Evolutionary conservation across 768 basidiomycete genomes (phyloP), one percentile per base, ranked within the genome.

Genomic region (Russula emetica): DNA sequence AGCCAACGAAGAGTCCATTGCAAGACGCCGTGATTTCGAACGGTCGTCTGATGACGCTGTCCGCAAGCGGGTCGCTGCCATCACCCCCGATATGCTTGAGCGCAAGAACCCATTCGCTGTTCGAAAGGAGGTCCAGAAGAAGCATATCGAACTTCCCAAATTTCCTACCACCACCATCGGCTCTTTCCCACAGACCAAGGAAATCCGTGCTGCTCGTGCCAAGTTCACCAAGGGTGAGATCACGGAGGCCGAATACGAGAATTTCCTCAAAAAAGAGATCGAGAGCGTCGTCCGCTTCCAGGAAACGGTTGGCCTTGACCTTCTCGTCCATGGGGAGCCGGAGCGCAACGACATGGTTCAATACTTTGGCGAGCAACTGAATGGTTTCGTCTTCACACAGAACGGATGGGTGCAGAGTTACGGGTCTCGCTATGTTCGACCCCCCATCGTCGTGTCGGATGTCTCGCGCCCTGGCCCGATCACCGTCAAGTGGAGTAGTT

Each of bases 341-440:
- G 96, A 99, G 82, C 86, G 96, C 72, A 98, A 98, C 76, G 96
- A 98, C 83, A 98, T 98, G 96, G 95, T 97, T 67, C 95, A 98
- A 80, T 99, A 99, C 86, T 99, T 98, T 70, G 97, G 97, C 69
- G 97, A 99, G 78, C 90, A 86, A 74, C 82, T 99, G 67, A 79
- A 84, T 56, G 97, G 97, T 69, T 98, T 99, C 74, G 92, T 91
- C 76, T 99, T 99, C 80, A 98, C 97, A 67, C 92, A 96, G 78
- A 94, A 97, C 70, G 97, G 85, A 56, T 99, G 97, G 97, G 97
- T 99, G 42, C 97, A 99, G 80, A 94, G 92, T 76, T 99, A 99
- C 78, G 97, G 97, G 66, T 98, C 95, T 72, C 94, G 96, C 69
- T 99, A 98, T 75, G 96, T 99, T 70, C 94, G 96, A 71, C 96